Evolutionary conservation across 176 grass and related monocot species (phyloP).

Genomic region (Aegilops longissima): DNA sequence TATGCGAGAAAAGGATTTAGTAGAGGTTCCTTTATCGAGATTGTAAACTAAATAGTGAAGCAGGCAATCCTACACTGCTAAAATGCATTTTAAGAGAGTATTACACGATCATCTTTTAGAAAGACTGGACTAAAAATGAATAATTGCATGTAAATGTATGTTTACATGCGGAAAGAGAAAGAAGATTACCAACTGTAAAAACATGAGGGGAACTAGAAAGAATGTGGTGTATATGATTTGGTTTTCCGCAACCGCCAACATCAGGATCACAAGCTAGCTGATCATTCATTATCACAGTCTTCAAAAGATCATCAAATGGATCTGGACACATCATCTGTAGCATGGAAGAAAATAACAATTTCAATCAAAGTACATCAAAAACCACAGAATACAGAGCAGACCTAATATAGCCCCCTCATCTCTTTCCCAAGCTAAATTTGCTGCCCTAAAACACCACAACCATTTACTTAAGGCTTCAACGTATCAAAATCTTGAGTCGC

Average conservation of each 20-base stretch:
- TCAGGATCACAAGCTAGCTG: conserved; percentile 86
- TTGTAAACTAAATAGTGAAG: conserved; percentile 1
- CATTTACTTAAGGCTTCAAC: background rate
- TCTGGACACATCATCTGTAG: conserved; percentile 77
- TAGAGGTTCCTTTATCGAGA: conserved; percentile 16
- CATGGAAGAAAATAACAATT: conserved; percentile 9
- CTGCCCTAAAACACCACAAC: background rate
- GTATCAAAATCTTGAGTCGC: background rate
- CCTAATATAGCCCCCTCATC: background rate
- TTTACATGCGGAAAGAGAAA: conserved; percentile 22
- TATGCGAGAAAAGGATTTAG: background rate
- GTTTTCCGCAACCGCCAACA: conserved; percentile 77
- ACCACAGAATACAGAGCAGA: background rate
- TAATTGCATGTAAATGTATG: background rate
- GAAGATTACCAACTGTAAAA: conserved; percentile 84
- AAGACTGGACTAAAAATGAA: background rate
- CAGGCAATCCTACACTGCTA: conserved; percentile 8
- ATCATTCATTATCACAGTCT: conserved; percentile 88
- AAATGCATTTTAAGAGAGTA: background rate
- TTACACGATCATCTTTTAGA: background rate
- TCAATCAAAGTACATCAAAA: background rate
- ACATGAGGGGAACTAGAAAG: conserved; percentile 81
- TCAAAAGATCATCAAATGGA: conserved; percentile 86
- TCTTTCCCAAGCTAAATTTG: background rate
- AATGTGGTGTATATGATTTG: conserved; percentile 86